A percentile compares a stretch with the other conserved stretches of the same genome.
Conservation (phyloP, 345 rosid species). For the Hirschfeldia incana region DNA sequence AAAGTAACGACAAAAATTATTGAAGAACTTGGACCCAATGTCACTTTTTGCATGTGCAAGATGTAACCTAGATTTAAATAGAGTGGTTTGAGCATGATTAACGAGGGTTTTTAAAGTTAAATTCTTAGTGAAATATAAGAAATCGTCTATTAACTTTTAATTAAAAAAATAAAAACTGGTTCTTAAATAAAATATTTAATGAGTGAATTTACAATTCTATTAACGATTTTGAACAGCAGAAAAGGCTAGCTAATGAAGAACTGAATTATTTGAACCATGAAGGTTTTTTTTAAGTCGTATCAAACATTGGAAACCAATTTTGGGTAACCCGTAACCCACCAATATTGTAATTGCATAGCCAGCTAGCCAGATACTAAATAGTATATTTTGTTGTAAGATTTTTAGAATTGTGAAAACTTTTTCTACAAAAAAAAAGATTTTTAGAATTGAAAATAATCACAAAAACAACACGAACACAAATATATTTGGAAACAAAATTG, state of each 20-base stretch:
- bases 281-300: neutral
- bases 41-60: slow-evolving; percentile 28
- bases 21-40: slow-evolving; percentile 33
- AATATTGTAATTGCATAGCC: neutral
- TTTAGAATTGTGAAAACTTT: too few species aligned
- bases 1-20: slow-evolving; percentile 18
- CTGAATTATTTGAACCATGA: neutral
- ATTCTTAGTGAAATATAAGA: too few species aligned
- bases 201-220: neutral
- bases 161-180: too few species aligned
- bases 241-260: neutral
- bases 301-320: neutral
- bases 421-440: too few species aligned
- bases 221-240: slow-evolving; percentile 4
- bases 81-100: too few species aligned
- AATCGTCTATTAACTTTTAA: too few species aligned
- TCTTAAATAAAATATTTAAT: slow-evolving; percentile 3
- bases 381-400: neutral
- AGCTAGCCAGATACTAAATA: neutral
- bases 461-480: neutral
- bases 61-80: neutral
- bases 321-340: neutral
- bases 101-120: too few species aligned
- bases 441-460: neutral
- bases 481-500: neutral